phyloP scores from a whole-genome alignment of 208 protist species.

The Balamuthia mandrillaris region DNA sequence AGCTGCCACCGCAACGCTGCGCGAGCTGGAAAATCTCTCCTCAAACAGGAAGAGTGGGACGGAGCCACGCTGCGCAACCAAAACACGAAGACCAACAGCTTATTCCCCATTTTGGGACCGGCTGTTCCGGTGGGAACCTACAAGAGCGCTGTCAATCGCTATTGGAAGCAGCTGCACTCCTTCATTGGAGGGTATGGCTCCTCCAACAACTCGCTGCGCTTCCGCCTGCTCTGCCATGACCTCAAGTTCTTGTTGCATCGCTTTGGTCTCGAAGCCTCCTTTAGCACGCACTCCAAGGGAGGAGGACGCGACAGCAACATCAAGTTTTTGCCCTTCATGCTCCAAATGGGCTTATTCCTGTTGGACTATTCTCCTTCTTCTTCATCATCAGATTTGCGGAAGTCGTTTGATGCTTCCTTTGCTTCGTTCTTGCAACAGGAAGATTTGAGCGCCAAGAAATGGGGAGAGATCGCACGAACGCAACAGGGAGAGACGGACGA shows the following conservation, averaged over 20 bases:
- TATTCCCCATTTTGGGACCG: slow-evolving; percentile 67
- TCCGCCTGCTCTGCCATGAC: slow-evolving; percentile 58
- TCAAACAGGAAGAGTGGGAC: slow-evolving; percentile 79
- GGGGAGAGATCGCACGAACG: too few species aligned
- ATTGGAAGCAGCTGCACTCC: background rate
- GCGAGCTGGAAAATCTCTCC: too few species aligned
- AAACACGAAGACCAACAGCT: slow-evolving; percentile 72
- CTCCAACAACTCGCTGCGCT: background rate
- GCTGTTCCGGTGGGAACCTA: slow-evolving; percentile 50
- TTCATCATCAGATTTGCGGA: too few species aligned
- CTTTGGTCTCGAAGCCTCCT: slow-evolving; percentile 57
- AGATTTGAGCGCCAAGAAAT: too few species aligned
- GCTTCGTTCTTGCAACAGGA: too few species aligned
- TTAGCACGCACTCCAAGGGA: slow-evolving; percentile 64
- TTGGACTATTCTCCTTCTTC: background rate
- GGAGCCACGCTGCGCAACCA: slow-evolving; percentile 76
- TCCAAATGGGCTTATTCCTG: slow-evolving; percentile 62
- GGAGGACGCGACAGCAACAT: slow-evolving; percentile 69
- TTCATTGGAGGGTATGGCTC: background rate
- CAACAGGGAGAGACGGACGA: too few species aligned
- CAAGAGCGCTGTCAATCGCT: slow-evolving; percentile 40
- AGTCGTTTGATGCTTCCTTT: too few species aligned
- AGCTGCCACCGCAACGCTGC: slow-evolving; percentile 67
- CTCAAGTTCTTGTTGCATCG: slow-evolving; percentile 57
- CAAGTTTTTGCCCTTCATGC: slow-evolving; percentile 61